Conservation (phyloP, 148 eudicot genomes). For the Cornus suecica region DNA sequence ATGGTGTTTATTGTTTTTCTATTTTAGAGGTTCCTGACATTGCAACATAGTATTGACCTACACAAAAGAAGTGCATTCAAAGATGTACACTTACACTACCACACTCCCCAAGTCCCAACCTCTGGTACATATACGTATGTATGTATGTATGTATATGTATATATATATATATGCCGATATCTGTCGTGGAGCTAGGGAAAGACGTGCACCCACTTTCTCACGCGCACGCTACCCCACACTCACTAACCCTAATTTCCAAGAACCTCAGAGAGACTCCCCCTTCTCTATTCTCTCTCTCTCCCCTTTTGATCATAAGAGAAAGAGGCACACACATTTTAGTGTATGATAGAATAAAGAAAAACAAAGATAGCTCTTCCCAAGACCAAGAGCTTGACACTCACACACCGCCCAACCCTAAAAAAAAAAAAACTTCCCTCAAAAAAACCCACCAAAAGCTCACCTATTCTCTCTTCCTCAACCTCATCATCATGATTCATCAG, state of each 20-base stretch:
- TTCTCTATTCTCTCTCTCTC: background rate
- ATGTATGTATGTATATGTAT: too few species aligned
- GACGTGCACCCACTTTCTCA: conserved; percentile 1
- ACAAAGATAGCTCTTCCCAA: background rate
- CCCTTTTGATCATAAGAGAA: background rate
- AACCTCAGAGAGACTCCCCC: too few species aligned
- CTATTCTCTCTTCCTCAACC: background rate
- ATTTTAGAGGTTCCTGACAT: too few species aligned
- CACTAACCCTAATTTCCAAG: background rate
- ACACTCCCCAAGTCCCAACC: background rate
- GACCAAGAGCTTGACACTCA: background rate
- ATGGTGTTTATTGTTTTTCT: too few species aligned
- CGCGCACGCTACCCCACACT: background rate
- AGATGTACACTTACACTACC: background rate
- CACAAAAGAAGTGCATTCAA: background rate
- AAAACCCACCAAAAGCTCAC: background rate
- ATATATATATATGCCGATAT: too few species aligned
- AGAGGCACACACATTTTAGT: conserved; percentile 1
- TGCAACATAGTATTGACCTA: too few species aligned
- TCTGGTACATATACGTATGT: background rate
- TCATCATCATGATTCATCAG: too few species aligned
- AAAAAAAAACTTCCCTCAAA: background rate
- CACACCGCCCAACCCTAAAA: conserved; percentile 4
- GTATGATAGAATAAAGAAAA: conserved; percentile 12
- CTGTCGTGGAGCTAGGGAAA: background rate